Evolutionary conservation across 495 filamentous ascomycete species (phyloP).

Genomic region (Hyaloscypha variabilis): DNA sequence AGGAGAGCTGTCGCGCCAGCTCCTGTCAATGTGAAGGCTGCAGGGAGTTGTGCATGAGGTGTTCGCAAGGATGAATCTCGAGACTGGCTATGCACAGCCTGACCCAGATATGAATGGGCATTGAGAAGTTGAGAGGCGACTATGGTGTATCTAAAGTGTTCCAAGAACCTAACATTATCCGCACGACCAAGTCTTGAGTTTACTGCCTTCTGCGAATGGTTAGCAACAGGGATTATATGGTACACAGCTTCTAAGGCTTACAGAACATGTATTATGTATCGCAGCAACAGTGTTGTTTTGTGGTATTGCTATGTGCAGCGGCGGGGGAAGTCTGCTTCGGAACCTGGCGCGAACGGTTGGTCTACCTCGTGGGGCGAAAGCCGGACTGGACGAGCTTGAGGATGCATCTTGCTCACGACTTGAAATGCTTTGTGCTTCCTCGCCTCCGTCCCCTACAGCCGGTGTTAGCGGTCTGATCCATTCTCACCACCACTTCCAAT

Average conservation of each 20-base stretch:
- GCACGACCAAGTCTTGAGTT: slow-evolving; percentile 78
- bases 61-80: slow-evolving; percentile 11
- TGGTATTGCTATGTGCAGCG: slow-evolving; percentile 60
- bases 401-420: slow-evolving; percentile 41
- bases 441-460: slow-evolving; percentile 42
- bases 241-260: slow-evolving; percentile 37
- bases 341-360: slow-evolving; percentile 69
- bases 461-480: slow-evolving; percentile 39
- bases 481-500: slow-evolving; percentile 47
- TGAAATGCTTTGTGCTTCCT: slow-evolving; percentile 39
- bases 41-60: slow-evolving; percentile 31
- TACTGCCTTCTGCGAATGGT: slow-evolving; percentile 50
- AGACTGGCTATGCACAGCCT: slow-evolving; percentile 16
- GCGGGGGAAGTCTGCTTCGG: slow-evolving; percentile 64
- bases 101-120: slow-evolving; percentile 52
- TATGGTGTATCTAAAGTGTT: slow-evolving; percentile 94
- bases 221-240: not conserved
- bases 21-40: slow-evolving; percentile 37
- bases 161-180: slow-evolving; percentile 86
- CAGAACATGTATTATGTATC: slow-evolving; percentile 62
- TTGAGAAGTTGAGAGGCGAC: slow-evolving; percentile 90
- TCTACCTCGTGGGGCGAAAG: slow-evolving; percentile 77
- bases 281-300: slow-evolving; percentile 50
- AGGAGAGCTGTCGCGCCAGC: slow-evolving; percentile 49
- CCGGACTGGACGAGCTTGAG: slow-evolving; percentile 44